Base-by-base conservation (phyloP, 768 basidiomycete genomes). In the Leccinum variicolor region DNA sequence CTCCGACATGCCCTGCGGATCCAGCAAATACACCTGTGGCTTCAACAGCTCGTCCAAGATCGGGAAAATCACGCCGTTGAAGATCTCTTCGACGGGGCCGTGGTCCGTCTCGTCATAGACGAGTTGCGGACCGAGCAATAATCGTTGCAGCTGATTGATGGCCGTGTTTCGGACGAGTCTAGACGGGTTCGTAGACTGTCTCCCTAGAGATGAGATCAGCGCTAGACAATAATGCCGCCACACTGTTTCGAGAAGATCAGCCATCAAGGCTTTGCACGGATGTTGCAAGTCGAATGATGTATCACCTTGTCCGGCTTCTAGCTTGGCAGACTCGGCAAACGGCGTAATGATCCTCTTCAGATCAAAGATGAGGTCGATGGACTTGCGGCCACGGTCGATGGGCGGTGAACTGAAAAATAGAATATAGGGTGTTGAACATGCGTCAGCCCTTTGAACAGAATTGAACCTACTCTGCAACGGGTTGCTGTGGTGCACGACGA, bases 21-120 rank as follows among this genome's bases (percentile, higher is more conserved):
- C 95, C 23, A 86, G 79, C 51, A 82, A 76, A 69, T 86, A 85
- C 17, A 90, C 84, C 58, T 94, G 87, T 0, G 91, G 87, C 65
- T 90, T 92, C 61, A 98, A 76, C 17, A 99, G 79, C 62, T 96
- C 95, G 60, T 98, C 94, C 29, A 98, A 73, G 41, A 98, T 81
- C 4, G 94, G 95, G 75, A 97, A 97, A 39, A 98, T 75, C 55
- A 96, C 87, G 34, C 84, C 81, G 69, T 92, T 90, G 77, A 98
- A 97, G 21, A 95, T 81, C 58, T 11, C 13, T 11, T 92, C 87
- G 33, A 94, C 82, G 65, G 90, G 83, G 1, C 60, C 69, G 25
- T 84, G 81, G 55, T 86, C 81, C 25, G 81, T 76, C 29, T 82
- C 80, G 55, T 84, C 81, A 23, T 86, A 76, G 9, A 81, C 69